phyloP scores from a whole-genome alignment of 345 rosid genomes.

The Abelmoschus esculentus region DNA sequence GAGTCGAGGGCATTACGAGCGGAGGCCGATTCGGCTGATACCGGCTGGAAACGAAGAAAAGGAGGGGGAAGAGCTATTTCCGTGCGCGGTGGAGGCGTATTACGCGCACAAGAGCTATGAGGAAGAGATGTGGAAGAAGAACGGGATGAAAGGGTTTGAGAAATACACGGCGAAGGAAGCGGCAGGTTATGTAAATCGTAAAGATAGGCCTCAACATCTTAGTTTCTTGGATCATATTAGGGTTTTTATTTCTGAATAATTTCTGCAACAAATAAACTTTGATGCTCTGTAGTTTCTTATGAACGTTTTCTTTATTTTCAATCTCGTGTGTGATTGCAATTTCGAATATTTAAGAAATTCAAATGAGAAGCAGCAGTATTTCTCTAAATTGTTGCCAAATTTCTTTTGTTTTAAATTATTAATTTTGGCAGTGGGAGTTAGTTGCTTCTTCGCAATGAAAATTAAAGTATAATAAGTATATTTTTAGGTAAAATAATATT shows the following conservation, averaged over 20 bases:
- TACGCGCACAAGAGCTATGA: slow-evolving; percentile 54
- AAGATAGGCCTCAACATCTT: slow-evolving; percentile 57
- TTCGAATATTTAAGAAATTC: not conserved
- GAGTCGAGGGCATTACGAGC: slow-evolving; percentile 48
- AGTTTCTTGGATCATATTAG: slow-evolving; percentile 65
- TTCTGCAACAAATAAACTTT: slow-evolving; percentile 10
- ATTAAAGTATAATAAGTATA: too few species aligned
- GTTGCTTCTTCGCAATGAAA: too few species aligned
- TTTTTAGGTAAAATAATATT: too few species aligned
- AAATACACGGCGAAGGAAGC: slow-evolving; percentile 61
- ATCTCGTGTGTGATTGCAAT: not conserved
- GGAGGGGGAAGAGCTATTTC: too few species aligned
- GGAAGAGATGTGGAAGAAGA: slow-evolving; percentile 57
- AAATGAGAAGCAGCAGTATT: not conserved
- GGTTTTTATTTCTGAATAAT: slow-evolving; percentile 31
- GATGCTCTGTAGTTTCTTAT: not conserved
- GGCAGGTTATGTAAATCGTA: slow-evolving; percentile 57
- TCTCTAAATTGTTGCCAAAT: not conserved
- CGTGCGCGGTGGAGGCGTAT: slow-evolving; percentile 51
- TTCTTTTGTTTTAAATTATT: not conserved
- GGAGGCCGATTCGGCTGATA: slow-evolving; percentile 31
- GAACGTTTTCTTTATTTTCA: not conserved
- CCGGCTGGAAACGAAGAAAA: not conserved
- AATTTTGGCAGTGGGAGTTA: too few species aligned
- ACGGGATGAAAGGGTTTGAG: slow-evolving; percentile 31